phyloP scores from a whole-genome alignment of 2,329 filamentous ascomycete species.

The Fusarium anthophilum region DNA sequence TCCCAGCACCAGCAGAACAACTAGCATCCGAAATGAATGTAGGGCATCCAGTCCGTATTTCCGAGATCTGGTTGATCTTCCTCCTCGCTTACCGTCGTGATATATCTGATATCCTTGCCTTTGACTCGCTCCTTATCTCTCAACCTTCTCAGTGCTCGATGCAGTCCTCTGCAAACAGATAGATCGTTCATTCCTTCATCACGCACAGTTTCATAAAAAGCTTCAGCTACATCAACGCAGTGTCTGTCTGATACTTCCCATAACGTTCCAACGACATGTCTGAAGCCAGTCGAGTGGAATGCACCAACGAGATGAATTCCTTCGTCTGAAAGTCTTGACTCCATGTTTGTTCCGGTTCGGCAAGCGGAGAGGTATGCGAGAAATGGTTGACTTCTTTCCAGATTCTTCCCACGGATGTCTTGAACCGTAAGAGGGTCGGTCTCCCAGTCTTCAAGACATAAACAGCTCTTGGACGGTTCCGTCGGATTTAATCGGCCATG shows the following conservation, averaged over 20 bases:
- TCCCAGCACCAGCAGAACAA: fast-evolving
- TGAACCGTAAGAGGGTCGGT: not conserved
- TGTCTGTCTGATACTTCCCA: not conserved
- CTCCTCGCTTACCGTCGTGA: not conserved
- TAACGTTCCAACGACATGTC: not conserved
- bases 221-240: not conserved
- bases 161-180: not conserved
- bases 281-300: not conserved
- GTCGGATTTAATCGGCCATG: not conserved
- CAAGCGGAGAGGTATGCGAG: not conserved
- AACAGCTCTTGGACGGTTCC: not conserved
- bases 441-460: not conserved
- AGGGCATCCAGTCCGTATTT: not conserved
- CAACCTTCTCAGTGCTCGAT: not conserved
- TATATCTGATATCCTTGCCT: not conserved
- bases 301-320: not conserved
- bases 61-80: not conserved
- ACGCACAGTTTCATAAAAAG: not conserved
- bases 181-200: not conserved
- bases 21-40: not conserved
- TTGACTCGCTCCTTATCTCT: not conserved
- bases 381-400: too few relatives aligned
- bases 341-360: not conserved
- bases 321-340: not conserved
- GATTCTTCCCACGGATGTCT: not conserved